A percentile compares a stretch with the other conserved stretches of the same genome.
phyloP scores from a whole-genome alignment of 2,329 filamentous ascomycete genomes.

The Penicillium italicum region DNA sequence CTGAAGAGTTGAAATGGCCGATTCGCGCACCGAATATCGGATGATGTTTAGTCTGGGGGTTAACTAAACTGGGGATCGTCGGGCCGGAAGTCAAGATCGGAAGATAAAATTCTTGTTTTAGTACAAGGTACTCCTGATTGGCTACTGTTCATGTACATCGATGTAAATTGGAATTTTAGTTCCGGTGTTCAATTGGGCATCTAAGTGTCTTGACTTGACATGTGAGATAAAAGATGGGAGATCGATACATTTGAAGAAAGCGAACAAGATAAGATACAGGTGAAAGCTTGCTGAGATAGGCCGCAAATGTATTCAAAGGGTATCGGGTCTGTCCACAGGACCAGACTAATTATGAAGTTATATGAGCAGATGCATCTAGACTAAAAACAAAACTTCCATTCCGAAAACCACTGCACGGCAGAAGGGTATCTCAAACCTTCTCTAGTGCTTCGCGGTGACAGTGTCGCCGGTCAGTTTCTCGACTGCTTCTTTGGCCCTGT shows the following conservation, averaged over 20 bases:
- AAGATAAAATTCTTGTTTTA: not conserved
- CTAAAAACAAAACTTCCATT: slow-evolving; percentile 3
- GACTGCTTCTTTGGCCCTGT: slow-evolving; percentile 62
- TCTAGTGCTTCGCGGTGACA: slow-evolving; percentile 63
- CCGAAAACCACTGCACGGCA: slow-evolving; percentile 23
- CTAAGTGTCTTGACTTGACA: not conserved
- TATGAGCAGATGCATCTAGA: slow-evolving; percentile 7
- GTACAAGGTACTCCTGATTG: not conserved
- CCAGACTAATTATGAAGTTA: slow-evolving; percentile 14
- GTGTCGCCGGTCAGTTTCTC: slow-evolving; percentile 62
- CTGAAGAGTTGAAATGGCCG: slow-evolving; percentile 14
- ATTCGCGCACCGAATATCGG: slow-evolving; percentile 22
- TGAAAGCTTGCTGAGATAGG: not conserved
- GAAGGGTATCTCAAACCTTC: slow-evolving; percentile 42
- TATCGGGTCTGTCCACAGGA: slow-evolving; percentile 14
- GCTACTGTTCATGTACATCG: not conserved
- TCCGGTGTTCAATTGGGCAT: not conserved
- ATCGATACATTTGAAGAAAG: not conserved
- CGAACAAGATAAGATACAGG: not conserved
- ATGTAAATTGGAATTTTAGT: not conserved
- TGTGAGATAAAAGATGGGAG: not conserved
- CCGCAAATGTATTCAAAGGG: slow-evolving; percentile 9
- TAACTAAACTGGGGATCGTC: not conserved
- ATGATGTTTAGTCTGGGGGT: slow-evolving; percentile 7
- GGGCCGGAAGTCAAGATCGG: not conserved